phyloP scores from a whole-genome alignment of 225 moss, liverwort and hornwort genomes.

The Climacium dendroides region DNA sequence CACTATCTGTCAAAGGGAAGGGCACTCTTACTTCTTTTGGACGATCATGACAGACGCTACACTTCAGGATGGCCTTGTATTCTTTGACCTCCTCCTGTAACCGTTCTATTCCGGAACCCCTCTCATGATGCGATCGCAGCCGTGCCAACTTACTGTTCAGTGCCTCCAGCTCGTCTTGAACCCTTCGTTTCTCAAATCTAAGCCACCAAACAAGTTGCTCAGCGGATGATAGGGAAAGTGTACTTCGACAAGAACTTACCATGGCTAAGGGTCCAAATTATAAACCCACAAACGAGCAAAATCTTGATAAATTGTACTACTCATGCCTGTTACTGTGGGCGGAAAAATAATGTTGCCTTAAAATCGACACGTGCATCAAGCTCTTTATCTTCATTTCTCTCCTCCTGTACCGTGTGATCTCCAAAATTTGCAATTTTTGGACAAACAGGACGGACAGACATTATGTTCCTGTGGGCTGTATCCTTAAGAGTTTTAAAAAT shows the following conservation, averaged over 20 bases:
- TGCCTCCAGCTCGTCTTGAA: constrained; percentile 74
- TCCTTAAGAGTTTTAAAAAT: background rate
- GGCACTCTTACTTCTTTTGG: constrained; percentile 74
- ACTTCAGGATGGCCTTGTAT: constrained; percentile 87
- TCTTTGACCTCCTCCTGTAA: constrained; percentile 96
- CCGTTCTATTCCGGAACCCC: constrained; percentile 61
- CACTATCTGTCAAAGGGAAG: background rate
- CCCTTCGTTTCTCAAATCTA: constrained; percentile 86
- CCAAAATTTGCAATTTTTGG: background rate
- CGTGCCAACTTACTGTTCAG: constrained; percentile 51
- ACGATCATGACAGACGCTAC: constrained; percentile 95
- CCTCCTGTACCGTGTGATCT: background rate
- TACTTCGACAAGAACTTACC: background rate
- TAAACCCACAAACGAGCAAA: background rate
- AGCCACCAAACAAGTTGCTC: background rate
- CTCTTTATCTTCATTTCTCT: background rate
- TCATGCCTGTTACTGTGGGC: background rate
- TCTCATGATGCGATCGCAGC: constrained; percentile 59
- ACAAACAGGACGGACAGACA: background rate
- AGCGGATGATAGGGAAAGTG: background rate
- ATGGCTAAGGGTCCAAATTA: background rate
- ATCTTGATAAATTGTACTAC: background rate
- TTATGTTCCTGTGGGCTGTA: background rate
- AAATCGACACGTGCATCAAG: background rate
- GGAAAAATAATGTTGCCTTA: background rate